A percentile compares a stretch with the other conserved stretches of the same genome.
phyloP scores from a whole-genome alignment of 169 alveolate genomes.

The Eimeria sp. region DNA sequence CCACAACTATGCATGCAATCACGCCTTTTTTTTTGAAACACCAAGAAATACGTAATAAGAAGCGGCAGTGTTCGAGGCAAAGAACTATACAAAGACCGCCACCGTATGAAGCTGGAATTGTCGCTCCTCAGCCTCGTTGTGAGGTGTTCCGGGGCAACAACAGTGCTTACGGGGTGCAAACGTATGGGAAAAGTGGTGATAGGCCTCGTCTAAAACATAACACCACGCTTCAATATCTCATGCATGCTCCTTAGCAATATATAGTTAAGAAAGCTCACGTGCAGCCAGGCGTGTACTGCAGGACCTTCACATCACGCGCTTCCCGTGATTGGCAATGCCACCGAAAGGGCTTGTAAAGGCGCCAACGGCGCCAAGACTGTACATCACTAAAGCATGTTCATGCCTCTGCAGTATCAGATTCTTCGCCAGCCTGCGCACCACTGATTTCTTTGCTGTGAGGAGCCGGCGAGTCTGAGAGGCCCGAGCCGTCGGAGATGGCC shows the following conservation, averaged over 20 bases:
- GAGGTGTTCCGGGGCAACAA: conserved; percentile 3
- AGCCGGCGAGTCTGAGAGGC: conserved; percentile 72
- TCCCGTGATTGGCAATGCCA: background rate
- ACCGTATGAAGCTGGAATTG: background rate
- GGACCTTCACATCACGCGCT: background rate
- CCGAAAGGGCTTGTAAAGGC: conserved; percentile 5
- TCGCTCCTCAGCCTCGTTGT: background rate
- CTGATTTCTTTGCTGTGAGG: conserved; percentile 50
- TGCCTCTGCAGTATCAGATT: conserved; percentile 56
- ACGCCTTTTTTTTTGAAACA: background rate
- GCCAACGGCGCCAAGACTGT: conserved; percentile 19
- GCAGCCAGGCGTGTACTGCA: conserved; percentile 34
- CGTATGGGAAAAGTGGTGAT: background rate
- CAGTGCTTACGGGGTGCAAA: background rate
- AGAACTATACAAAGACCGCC: conserved; percentile 28
- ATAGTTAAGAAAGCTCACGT: background rate
- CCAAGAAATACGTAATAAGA: background rate
- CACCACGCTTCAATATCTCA: background rate
- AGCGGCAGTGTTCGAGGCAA: conserved; percentile 48
- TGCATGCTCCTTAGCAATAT: background rate
- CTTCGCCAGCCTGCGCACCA: conserved; percentile 64
- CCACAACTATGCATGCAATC: conserved; percentile 5
- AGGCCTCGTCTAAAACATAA: conserved; percentile 11
- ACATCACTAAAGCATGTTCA: background rate
- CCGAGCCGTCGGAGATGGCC: conserved; percentile 74